phyloP scores from a whole-genome alignment of 1,284 basidiomycete genomes.

The Fomitopsis betulina region DNA sequence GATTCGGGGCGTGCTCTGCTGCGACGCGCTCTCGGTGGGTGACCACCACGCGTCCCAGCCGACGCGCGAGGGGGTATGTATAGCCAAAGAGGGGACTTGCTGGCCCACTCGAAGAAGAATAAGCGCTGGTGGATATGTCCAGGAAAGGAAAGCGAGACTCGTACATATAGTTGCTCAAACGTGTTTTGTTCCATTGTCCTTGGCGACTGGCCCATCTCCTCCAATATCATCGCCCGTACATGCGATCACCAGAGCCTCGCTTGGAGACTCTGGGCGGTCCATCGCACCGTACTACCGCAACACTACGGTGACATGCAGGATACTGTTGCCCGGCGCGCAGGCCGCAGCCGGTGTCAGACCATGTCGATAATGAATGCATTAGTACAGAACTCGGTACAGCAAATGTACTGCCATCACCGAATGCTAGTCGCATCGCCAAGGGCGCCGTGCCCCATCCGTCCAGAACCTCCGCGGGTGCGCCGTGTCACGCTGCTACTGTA shows the following conservation, averaged over 20 bases:
- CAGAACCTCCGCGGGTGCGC: neutral
- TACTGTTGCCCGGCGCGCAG: neutral
- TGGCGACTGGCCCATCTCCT: neutral
- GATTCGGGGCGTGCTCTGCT: too few species aligned
- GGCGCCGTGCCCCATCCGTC: neutral
- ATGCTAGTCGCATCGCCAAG: neutral
- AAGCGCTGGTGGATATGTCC: too few species aligned
- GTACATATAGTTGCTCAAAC: too few species aligned
- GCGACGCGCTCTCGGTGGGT: too few species aligned
- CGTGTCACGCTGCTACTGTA: neutral
- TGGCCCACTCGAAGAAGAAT: too few species aligned
- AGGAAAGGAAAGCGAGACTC: too few species aligned
- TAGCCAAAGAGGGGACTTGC: too few species aligned
- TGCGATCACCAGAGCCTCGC: neutral
- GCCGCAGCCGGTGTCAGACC: neutral
- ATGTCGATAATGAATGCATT: neutral
- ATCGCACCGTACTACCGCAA: neutral
- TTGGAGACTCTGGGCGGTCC: neutral
- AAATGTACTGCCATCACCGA: neutral
- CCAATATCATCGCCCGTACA: neutral
- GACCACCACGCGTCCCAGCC: too few species aligned
- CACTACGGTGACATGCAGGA: neutral
- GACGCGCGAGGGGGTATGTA: too few species aligned
- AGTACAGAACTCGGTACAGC: neutral
- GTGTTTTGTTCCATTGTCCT: neutral